A percentile compares a stretch with the other conserved stretches of the same genome.
Conservation (phyloP, 768 basidiomycete species). For the Pisolithus orientalis region DNA sequence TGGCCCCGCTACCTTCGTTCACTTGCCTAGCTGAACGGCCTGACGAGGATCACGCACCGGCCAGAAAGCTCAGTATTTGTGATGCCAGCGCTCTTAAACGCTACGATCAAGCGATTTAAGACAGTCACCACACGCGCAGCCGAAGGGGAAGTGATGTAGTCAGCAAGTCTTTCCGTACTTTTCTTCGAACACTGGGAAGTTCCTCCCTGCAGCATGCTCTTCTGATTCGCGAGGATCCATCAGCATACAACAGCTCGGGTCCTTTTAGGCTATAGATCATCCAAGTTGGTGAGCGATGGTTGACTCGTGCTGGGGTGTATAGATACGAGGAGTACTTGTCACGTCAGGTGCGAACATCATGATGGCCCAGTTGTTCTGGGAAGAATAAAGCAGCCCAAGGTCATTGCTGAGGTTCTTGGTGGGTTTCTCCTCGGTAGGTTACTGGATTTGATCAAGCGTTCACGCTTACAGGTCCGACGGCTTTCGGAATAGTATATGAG, state of each 20-base stretch:
- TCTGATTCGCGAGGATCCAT: slow-evolving; percentile 69
- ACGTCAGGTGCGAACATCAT: slow-evolving; percentile 70
- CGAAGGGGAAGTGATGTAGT: slow-evolving; percentile 18
- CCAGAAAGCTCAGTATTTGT: neutral
- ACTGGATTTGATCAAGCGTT: neutral
- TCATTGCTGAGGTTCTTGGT: slow-evolving; percentile 79
- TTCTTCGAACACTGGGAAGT: neutral
- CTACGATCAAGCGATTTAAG: slow-evolving; percentile 24
- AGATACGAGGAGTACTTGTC: neutral
- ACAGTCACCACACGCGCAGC: slow-evolving; percentile 7
- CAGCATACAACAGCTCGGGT: slow-evolving; percentile 54
- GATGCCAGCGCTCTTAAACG: slow-evolving; percentile 40
- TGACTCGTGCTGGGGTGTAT: neutral
- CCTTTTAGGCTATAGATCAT: slow-evolving; percentile 75
- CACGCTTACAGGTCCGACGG: slow-evolving; percentile 36
- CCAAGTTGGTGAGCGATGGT: slow-evolving; percentile 55
- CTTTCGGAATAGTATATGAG: slow-evolving; percentile 73
- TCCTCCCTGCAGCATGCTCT: slow-evolving; percentile 57
- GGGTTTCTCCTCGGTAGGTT: slow-evolving; percentile 76
- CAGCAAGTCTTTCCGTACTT: neutral
- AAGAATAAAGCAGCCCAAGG: slow-evolving; percentile 80
- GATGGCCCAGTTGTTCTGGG: slow-evolving; percentile 66
- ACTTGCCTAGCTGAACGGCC: neutral
- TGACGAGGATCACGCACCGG: neutral
- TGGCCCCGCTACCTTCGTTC: too few relatives aligned